Percentiles rank a stretch among this genome's conserved stretches.
These are phyloP conservation scores for Plasmodium cynomolgi DNA, from an alignment of 169 alveolate species.

Conservation along the genomic window DNA sequence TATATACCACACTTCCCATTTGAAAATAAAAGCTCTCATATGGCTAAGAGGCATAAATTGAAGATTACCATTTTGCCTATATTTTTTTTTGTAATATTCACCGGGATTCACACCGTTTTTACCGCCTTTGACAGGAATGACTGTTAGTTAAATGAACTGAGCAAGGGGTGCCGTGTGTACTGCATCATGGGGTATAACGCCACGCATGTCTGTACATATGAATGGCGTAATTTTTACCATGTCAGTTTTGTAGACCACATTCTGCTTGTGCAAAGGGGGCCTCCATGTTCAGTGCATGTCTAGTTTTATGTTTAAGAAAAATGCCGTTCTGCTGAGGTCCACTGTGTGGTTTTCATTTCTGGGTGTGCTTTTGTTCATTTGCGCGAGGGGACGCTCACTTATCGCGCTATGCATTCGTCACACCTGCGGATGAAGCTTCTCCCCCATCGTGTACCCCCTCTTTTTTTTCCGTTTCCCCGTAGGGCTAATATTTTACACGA, in stretches of 20 bases:
- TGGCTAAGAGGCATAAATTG: constrained; percentile 74
- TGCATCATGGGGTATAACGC: neutral
- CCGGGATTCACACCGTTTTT: constrained; percentile 68
- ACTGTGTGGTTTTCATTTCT: neutral
- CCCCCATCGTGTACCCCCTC: neutral
- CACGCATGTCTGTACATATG: neutral
- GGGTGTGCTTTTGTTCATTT: neutral
- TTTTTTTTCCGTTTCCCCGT: neutral
- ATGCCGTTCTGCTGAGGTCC: neutral
- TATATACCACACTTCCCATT: neutral
- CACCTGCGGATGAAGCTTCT: neutral
- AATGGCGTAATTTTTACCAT: neutral
- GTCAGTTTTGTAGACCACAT: neutral
- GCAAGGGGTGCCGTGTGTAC: neutral
- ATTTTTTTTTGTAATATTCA: constrained; percentile 59
- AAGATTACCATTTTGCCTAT: constrained; percentile 60
- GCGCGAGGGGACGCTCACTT: neutral
- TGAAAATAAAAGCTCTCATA: neutral
- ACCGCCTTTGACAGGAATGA: constrained; percentile 61
- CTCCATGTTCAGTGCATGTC: neutral
- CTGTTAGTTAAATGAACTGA: constrained; percentile 21
- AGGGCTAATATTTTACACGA: constrained; percentile 63
- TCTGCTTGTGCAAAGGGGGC: neutral
- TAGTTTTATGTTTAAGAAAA: neutral
- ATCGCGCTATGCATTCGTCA: neutral